These are phyloP conservation scores for Cystobasidium tubakii DNA, from an alignment of 768 basidiomycete species.

Conservation along the genomic window DNA sequence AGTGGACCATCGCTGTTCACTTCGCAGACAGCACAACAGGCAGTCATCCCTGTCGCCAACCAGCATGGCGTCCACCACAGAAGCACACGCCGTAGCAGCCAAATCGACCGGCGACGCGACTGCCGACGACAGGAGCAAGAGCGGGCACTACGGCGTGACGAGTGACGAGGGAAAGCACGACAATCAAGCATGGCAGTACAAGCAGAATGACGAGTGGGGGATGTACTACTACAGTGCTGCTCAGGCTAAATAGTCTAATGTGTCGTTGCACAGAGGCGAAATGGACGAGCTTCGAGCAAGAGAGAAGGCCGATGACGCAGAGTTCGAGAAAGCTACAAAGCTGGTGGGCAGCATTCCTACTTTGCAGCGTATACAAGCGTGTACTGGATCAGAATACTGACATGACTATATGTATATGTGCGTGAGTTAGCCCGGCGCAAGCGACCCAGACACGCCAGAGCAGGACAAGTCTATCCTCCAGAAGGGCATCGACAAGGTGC, in stretches of 20 bases:
- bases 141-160: constrained; percentile 12
- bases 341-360: neutral
- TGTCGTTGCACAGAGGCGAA: neutral
- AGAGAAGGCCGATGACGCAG: constrained; percentile 20
- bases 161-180: neutral
- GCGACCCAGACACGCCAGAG: constrained; percentile 1
- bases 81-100: neutral
- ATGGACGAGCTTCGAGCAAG: constrained; percentile 13
- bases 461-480: constrained; percentile 14
- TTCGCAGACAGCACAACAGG: too few relatives aligned
- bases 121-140: neutral
- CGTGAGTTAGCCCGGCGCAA: constrained; percentile 4
- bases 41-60: neutral
- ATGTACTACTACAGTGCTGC: neutral
- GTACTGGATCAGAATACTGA: too few relatives aligned
- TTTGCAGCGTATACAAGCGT: neutral
- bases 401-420: neutral
- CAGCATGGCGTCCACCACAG: neutral
- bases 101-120: neutral
- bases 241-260: neutral
- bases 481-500: constrained; percentile 13
- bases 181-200: constrained; percentile 1
- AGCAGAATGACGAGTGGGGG: constrained; percentile 14
- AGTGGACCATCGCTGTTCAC: too few relatives aligned
- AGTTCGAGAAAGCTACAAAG: constrained; percentile 29